A percentile compares a stretch with the other conserved stretches of the same genome.
phyloP scores from a whole-genome alignment of 2,329 filamentous ascomycete species.

The Xylaria sp. region DNA sequence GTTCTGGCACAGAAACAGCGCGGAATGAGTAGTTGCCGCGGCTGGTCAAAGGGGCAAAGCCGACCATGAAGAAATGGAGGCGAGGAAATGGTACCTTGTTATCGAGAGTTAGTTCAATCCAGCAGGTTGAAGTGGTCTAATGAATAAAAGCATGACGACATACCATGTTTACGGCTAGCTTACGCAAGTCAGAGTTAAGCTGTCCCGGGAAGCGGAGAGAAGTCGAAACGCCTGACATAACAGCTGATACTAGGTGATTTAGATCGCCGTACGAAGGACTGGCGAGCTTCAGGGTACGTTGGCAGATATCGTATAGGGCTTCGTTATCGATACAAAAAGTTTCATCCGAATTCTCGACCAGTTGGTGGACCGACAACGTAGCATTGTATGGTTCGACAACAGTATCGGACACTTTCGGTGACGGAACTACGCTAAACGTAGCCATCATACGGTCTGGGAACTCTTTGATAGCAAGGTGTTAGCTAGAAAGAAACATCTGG shows the following conservation, averaged over 20 bases:
- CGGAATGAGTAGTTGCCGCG: conserved; percentile 94
- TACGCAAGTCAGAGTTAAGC: conserved; percentile 99
- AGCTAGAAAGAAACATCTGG: too few species aligned
- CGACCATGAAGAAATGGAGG: conserved; percentile 99
- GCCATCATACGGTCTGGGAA: conserved; percentile 99
- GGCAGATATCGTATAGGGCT: conserved; percentile 99
- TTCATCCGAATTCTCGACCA: conserved; percentile 99
- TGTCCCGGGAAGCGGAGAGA: conserved; percentile 99
- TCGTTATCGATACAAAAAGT: conserved; percentile 99
- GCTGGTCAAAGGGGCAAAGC: conserved; percentile 97
- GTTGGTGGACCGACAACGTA: conserved; percentile 97
- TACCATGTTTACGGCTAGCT: conserved; percentile 98
- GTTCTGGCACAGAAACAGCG: conserved; percentile 95
- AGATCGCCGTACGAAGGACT: conserved; percentile 99
- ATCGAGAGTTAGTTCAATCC: too few species aligned
- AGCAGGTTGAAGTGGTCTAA: too few species aligned
- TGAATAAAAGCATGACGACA: too few species aligned
- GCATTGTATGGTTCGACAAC: conserved; percentile 99
- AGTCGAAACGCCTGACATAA: conserved; percentile 99
- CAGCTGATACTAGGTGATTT: conserved; percentile 98
- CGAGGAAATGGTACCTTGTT: conserved; percentile 86
- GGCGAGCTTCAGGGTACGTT: conserved; percentile 98
- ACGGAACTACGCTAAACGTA: conserved; percentile 98
- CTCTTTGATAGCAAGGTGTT: conserved; percentile 70
- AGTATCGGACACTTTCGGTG: conserved; percentile 99